Conservation (phyloP, 805 yeast species). For the Vanderwaltozyma tropicalis region DNA sequence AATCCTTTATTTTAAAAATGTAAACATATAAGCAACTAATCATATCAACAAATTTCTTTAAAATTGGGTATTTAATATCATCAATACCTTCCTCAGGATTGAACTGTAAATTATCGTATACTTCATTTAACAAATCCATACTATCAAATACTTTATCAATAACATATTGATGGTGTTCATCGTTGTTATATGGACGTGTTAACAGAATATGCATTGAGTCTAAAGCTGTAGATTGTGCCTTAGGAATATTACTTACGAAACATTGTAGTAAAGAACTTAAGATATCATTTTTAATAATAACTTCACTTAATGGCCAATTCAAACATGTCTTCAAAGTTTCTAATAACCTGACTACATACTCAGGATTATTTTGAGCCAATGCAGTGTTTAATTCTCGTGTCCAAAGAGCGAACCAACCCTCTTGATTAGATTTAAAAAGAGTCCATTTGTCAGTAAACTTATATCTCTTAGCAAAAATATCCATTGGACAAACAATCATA, state of each 20-base stretch:
- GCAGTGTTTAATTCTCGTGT: conserved; percentile 38
- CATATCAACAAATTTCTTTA: conserved; percentile 89
- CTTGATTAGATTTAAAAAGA: conserved; percentile 51
- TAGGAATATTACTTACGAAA: conserved; percentile 47
- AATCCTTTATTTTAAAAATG: conserved; percentile 48
- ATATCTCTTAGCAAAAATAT: conserved; percentile 52
- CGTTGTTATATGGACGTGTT: conserved; percentile 60
- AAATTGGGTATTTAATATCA: conserved; percentile 67
- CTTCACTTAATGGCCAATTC: conserved; percentile 80
- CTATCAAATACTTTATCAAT: conserved; percentile 79
- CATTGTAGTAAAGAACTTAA: conserved; percentile 53
- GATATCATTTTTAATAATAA: conserved; percentile 57
- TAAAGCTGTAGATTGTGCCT: conserved; percentile 70
- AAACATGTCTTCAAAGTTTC: conserved; percentile 82
- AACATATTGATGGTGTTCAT: conserved; percentile 63
- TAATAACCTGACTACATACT: conserved; percentile 55
- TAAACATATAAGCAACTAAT: conserved; percentile 34
- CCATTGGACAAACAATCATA: conserved; percentile 66
- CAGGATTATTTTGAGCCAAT: conserved; percentile 31
- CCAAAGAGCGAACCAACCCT: conserved; percentile 89
- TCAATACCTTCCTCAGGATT: conserved; percentile 58
- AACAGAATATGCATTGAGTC: conserved; percentile 86
- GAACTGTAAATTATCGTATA: conserved; percentile 44
- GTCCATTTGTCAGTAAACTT: conserved; percentile 39
- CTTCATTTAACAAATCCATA: conserved; percentile 53